Evolutionary conservation across 306 rosid genomes (phyloP).

Genomic region (Acmispon strigosus): DNA sequence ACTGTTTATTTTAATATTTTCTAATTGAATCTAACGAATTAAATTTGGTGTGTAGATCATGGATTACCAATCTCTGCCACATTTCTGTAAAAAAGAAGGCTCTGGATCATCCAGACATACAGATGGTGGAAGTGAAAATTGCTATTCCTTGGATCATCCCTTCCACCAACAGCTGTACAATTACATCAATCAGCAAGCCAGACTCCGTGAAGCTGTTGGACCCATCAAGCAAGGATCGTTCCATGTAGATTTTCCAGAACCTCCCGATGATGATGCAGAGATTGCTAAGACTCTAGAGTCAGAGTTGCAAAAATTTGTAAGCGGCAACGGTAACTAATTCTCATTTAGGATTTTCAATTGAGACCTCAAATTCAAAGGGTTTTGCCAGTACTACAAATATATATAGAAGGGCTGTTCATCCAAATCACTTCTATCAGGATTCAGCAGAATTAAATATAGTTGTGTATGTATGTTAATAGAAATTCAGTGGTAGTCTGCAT

Average conservation of each 20-base stretch:
- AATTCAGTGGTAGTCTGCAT: conserved; percentile 26
- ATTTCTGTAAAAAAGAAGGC: conserved; percentile 75
- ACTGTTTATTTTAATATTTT: neutral
- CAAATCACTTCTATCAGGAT: conserved; percentile 13
- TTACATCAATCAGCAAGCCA: conserved; percentile 61
- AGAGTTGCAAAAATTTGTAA: conserved; percentile 50
- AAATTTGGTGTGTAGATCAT: conserved; percentile 61
- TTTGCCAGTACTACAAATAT: conserved; percentile 20
- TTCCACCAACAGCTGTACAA: conserved; percentile 82
- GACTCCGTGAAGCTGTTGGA: conserved; percentile 27
- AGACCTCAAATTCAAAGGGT: conserved; percentile 35
- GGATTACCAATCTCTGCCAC: conserved; percentile 82
- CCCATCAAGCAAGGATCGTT: conserved; percentile 79
- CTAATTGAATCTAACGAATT: conserved; percentile 20
- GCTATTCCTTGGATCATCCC: conserved; percentile 75
- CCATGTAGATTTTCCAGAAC: conserved; percentile 68
- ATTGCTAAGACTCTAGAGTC: conserved; percentile 60
- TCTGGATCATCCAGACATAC: conserved; percentile 66
- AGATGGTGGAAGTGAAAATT: conserved; percentile 43
- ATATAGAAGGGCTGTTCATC: conserved; percentile 22
- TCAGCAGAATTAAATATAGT: conserved; percentile 22
- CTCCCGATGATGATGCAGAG: conserved; percentile 44
- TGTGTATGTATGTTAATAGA: conserved; percentile 28
- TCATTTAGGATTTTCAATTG: conserved; percentile 18
- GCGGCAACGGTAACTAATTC: conserved; percentile 18